Percentiles rank a stretch among this genome's conserved stretches.
Evolutionary conservation across 257 asterid species (phyloP).

Genomic region (Anisodus tanguticus): DNA sequence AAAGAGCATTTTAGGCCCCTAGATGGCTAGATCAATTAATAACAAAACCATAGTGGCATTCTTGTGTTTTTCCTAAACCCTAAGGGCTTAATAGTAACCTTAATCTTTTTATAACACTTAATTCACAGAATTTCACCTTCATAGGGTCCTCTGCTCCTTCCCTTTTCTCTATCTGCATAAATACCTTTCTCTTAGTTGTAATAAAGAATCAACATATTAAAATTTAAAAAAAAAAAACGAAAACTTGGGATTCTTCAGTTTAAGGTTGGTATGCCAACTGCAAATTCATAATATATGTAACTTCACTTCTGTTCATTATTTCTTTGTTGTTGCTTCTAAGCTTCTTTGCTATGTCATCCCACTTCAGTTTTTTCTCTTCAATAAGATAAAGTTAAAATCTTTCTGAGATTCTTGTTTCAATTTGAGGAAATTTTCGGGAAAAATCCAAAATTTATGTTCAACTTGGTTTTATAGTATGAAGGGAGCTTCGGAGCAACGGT

Average conservation of each 20-base stretch:
- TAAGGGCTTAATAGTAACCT: slow-evolving; percentile 20
- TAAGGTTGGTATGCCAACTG: slow-evolving; percentile 40
- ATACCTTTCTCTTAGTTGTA: slow-evolving; percentile 27
- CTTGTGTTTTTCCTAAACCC: slow-evolving; percentile 12
- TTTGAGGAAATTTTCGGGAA: not conserved
- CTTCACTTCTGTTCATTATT: not conserved
- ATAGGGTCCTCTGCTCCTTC: slow-evolving; percentile 36
- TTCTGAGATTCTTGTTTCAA: not conserved
- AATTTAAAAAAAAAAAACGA: not conserved
- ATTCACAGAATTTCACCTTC: slow-evolving; percentile 22
- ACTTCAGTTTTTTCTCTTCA: not conserved
- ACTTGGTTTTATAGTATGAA: not conserved
- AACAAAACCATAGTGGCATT: slow-evolving; percentile 36
- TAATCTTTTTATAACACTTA: slow-evolving; percentile 33
- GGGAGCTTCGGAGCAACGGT: too few species aligned
- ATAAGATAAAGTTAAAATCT: not conserved
- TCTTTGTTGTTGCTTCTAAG: slow-evolving; percentile 18
- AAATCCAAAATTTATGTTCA: not conserved
- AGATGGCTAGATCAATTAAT: not conserved
- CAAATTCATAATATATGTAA: slow-evolving; percentile 5
- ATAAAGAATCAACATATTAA: slow-evolving; percentile 25
- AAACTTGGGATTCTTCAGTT: slow-evolving; percentile 41
- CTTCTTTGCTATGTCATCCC: slow-evolving; percentile 33
- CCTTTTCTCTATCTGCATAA: slow-evolving; percentile 32
- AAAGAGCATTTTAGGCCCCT: not conserved